These are phyloP conservation scores for Mycena polygramma DNA, from an alignment of 768 basidiomycete genomes.

Conservation along the genomic window DNA sequence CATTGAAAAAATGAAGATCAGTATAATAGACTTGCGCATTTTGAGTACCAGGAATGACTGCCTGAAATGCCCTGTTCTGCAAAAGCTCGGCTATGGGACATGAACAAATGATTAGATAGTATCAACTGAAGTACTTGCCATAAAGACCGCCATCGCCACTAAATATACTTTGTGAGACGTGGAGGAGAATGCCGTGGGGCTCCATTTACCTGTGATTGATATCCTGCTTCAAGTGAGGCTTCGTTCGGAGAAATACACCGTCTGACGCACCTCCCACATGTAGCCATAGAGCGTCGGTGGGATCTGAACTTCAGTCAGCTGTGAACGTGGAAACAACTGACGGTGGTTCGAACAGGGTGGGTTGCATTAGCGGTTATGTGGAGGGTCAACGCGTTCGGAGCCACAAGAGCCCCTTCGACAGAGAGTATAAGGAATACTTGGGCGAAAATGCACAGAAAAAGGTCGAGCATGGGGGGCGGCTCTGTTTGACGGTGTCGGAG, in stretches of 20 bases:
- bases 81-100: slow-evolving; percentile 51
- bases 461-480: slow-evolving; percentile 12
- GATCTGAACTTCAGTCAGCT: slow-evolving; percentile 29
- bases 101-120: background rate
- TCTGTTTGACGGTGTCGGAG: background rate
- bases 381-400: slow-evolving; percentile 47
- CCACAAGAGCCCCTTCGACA: slow-evolving; percentile 34
- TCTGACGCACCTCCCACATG: slow-evolving; percentile 50
- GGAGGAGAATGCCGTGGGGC: too few relatives aligned
- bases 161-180: background rate
- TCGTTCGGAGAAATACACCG: background rate
- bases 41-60: slow-evolving; percentile 61
- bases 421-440: background rate
- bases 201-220: slow-evolving; percentile 47
- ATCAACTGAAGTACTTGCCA: slow-evolving; percentile 37
- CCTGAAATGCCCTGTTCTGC: slow-evolving; percentile 73
- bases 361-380: slow-evolving; percentile 45
- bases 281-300: slow-evolving; percentile 50
- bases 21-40: slow-evolving; percentile 48
- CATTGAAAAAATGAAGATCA: background rate
- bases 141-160: slow-evolving; percentile 59
- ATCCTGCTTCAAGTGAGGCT: slow-evolving; percentile 38
- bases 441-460: slow-evolving; percentile 9
- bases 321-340: background rate
- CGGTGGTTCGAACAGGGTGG: slow-evolving; percentile 34